Percentiles rank a stretch among this genome's conserved stretches.
These are phyloP conservation scores for Pseudogymnoascus sp. DNA, from an alignment of 2,329 filamentous ascomycete species.

Conservation along the genomic window DNA sequence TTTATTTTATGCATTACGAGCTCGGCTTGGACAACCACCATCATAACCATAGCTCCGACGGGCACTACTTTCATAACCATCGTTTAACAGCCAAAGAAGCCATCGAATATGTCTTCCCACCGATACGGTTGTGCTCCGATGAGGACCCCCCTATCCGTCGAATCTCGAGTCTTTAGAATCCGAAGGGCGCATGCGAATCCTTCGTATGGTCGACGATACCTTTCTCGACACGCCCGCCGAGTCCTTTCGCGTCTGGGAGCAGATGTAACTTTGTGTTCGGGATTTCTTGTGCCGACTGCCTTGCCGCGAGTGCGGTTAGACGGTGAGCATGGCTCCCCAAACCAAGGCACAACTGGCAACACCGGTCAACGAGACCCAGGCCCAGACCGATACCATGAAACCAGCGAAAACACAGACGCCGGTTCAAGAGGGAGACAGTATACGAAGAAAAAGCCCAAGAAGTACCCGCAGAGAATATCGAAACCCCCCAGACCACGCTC, in stretches of 20 bases:
- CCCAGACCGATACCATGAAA: not conserved
- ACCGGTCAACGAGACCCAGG: not conserved
- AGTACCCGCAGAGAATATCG: not conserved
- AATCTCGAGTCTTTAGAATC: not conserved
- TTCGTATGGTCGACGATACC: not conserved
- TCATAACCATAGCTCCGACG: not conserved
- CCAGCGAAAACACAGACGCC: not conserved
- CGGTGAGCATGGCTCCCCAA: not conserved
- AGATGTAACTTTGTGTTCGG: not conserved
- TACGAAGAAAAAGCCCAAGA: not conserved
- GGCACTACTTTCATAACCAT: not conserved
- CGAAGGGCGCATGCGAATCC: not conserved
- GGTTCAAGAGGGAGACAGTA: not conserved
- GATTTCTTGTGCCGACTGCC: not conserved
- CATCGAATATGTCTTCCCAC: not conserved
- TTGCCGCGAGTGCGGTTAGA: not conserved
- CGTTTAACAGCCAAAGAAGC: not conserved
- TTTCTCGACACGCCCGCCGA: not conserved
- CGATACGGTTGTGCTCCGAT: not conserved
- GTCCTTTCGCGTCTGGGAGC: not conserved
- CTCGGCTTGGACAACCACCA: not conserved
- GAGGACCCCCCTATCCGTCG: not conserved
- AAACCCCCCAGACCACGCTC: not conserved
- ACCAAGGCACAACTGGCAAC: not conserved
- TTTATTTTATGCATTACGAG: not conserved